phyloP scores from a whole-genome alignment of 805 yeast species.

The Candida quercuum region DNA sequence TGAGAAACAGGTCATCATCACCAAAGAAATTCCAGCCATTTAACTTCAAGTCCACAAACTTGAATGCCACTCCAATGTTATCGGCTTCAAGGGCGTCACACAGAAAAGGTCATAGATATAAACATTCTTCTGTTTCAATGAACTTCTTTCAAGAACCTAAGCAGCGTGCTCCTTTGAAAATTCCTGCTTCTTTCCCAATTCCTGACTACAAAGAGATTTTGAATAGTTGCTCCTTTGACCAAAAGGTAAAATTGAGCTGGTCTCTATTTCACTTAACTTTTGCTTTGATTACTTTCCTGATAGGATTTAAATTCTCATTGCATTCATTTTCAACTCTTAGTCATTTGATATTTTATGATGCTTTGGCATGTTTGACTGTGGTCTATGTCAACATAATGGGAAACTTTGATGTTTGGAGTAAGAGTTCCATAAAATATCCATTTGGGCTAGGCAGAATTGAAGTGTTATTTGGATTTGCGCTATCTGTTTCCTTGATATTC shows the following conservation, averaged over 20 bases:
- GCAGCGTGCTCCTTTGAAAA: conserved; percentile 63
- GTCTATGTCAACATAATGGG: conserved; percentile 74
- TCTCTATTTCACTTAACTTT: conserved; percentile 49
- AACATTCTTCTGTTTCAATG: conserved; percentile 95
- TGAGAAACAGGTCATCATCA: conserved; percentile 21
- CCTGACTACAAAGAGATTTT: conserved; percentile 52
- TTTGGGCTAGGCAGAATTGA: conserved; percentile 93
- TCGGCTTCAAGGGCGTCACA: conserved; percentile 49
- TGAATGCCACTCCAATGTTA: conserved; percentile 27
- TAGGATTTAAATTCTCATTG: conserved; percentile 54
- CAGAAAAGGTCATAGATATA: conserved; percentile 92
- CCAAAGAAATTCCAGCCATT: conserved; percentile 43
- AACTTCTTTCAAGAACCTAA: conserved; percentile 93
- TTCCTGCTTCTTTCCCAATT: conserved; percentile 56
- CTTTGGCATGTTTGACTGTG: conserved; percentile 66
- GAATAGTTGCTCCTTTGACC: conserved; percentile 52
- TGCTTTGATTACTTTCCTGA: conserved; percentile 50
- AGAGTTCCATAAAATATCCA: conserved; percentile 76
- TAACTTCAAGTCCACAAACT: conserved; percentile 55
- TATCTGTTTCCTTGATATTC: conserved; percentile 78
- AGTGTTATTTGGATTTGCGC: conserved; percentile 81
- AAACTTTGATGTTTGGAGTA: conserved; percentile 91
- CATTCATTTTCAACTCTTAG: conserved; percentile 71
- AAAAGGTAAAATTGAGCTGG: conserved; percentile 54
- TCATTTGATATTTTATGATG: conserved; percentile 83